Percentiles rank a stretch among this genome's conserved stretches.
Evolutionary conservation across 2,329 filamentous ascomycete species (phyloP).

Genomic region (Penicillium fuscoglaucum): DNA sequence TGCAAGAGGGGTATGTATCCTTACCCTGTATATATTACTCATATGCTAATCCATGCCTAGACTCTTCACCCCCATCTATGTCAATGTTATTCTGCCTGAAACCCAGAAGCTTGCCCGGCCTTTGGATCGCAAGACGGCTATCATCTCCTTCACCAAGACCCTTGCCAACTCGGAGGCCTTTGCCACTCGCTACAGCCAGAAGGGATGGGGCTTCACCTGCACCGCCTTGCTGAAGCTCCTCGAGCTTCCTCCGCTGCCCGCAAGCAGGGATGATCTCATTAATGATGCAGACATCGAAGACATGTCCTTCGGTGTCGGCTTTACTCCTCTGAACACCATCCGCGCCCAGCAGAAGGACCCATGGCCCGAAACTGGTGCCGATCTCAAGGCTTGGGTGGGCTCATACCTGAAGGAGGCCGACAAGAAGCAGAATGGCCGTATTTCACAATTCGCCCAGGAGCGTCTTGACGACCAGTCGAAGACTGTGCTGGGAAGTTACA

Average conservation of each 20-base stretch:
- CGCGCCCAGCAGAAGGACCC: conserved; percentile 72
- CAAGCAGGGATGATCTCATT: conserved; percentile 72
- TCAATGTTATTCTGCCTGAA: conserved; percentile 79
- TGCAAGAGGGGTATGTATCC: conserved; percentile 64
- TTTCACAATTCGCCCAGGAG: conserved; percentile 70
- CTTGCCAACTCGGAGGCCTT: conserved; percentile 84
- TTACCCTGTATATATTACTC: neutral
- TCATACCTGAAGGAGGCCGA: conserved; percentile 77
- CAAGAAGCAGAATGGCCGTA: conserved; percentile 66
- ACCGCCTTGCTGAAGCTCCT: conserved; percentile 86
- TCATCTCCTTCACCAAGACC: conserved; percentile 90
- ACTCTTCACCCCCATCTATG: conserved; percentile 82
- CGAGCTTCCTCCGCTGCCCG: conserved; percentile 78
- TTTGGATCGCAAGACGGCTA: conserved; percentile 87
- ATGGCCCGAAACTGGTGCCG: conserved; percentile 79
- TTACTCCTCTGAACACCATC: conserved; percentile 90
- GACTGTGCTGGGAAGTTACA: conserved; percentile 51
- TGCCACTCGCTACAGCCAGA: conserved; percentile 69
- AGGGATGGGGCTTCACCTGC: conserved; percentile 89
- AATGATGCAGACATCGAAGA: conserved; percentile 92
- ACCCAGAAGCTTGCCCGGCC: conserved; percentile 86
- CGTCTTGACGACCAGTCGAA: conserved; percentile 64
- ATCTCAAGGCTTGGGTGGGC: conserved; percentile 79
- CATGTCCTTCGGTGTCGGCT: conserved; percentile 89
- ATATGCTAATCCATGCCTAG: conserved; percentile 33